Base-by-base conservation (phyloP, 352 stramenopile species). In the Globisporangium nagaii region DNA sequence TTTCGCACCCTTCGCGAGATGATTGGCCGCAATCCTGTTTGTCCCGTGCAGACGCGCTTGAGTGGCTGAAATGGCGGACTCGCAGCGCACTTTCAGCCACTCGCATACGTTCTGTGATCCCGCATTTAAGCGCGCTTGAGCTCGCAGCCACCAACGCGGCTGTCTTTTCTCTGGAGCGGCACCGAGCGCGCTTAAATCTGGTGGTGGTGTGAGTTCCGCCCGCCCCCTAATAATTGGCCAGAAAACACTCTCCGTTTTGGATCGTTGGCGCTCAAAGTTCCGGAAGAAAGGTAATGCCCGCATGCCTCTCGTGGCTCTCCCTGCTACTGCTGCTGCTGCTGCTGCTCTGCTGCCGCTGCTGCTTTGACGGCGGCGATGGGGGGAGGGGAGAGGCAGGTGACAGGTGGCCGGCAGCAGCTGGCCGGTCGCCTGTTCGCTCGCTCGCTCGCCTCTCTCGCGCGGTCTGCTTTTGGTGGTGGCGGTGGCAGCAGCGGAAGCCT, bases 181-280 rank as follows among this genome's bases (percentile, higher is more conserved):
- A 12, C 20, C 19, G 15, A 57, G 47, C 47, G 56, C 56, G 55
- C 55, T 55, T 60, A 41, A 58, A 57, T 42, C 32, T 51, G 31
- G 57, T 51, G 43, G 43, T 54, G 35, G 43, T 54, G 57, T 42
- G 32, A 39, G 22, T 30, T 28, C 19, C 34, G 27, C 32, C 30
- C 24, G 30, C 37, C 41, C 28, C 35, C 22, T 13, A 50, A 65
- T 62, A 60, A 68, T 68, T 68, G 64, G 60, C 53, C 45, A 65
- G 51, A 68, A 66, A 60, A 64, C 65, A 64, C 57, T 67, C 65
- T 63, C 58, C 50, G 57, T 63, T 72, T 72, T 69, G 65, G 65
- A 70, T 72, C 65, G 64, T 66, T 72, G 61, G 61, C 55, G 61
- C 61, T 52, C 52, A 53, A 47, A 61, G 48, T 58, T 65, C 56